phyloP scores from a whole-genome alignment of 148 eudicot genomes.

The Cornus suecica region DNA sequence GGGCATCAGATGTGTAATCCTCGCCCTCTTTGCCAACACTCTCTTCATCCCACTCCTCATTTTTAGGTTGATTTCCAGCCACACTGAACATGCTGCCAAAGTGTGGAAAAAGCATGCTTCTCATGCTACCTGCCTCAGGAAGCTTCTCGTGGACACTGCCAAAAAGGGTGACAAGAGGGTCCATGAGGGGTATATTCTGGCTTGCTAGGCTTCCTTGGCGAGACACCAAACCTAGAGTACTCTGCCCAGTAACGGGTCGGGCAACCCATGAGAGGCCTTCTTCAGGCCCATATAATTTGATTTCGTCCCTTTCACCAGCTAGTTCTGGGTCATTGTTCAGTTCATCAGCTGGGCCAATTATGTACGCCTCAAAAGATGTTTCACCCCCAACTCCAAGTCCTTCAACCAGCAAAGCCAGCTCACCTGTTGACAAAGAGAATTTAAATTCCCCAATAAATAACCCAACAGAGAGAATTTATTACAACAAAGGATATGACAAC shows the following conservation, averaged over 20 bases:
- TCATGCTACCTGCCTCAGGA: slow-evolving; percentile 31
- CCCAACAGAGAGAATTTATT: neutral
- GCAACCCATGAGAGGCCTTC: slow-evolving; percentile 33
- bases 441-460: neutral
- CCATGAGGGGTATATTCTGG: slow-evolving; percentile 30
- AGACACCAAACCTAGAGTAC: slow-evolving; percentile 26
- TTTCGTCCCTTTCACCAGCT: slow-evolving; percentile 18
- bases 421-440: slow-evolving; percentile 17
- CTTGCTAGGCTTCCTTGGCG: slow-evolving; percentile 27
- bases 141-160: slow-evolving; percentile 38
- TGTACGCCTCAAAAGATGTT: slow-evolving; percentile 34
- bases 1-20: slow-evolving; percentile 25
- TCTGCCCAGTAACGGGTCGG: slow-evolving; percentile 30
- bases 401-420: slow-evolving; percentile 30
- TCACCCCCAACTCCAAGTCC: slow-evolving; percentile 31
- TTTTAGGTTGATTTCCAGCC: slow-evolving; percentile 17
- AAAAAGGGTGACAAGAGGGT: slow-evolving; percentile 40
- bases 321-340: slow-evolving; percentile 19
- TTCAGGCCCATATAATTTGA: slow-evolving; percentile 33
- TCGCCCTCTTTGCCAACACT: slow-evolving; percentile 22
- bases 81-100: slow-evolving; percentile 39
- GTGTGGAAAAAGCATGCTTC: slow-evolving; percentile 36
- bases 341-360: slow-evolving; percentile 33
- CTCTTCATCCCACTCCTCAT: slow-evolving; percentile 37
- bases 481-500: neutral